Evolutionary conservation across 495 filamentous ascomycete genomes (phyloP).

Genomic region (Chaetomidium leptoderma): DNA sequence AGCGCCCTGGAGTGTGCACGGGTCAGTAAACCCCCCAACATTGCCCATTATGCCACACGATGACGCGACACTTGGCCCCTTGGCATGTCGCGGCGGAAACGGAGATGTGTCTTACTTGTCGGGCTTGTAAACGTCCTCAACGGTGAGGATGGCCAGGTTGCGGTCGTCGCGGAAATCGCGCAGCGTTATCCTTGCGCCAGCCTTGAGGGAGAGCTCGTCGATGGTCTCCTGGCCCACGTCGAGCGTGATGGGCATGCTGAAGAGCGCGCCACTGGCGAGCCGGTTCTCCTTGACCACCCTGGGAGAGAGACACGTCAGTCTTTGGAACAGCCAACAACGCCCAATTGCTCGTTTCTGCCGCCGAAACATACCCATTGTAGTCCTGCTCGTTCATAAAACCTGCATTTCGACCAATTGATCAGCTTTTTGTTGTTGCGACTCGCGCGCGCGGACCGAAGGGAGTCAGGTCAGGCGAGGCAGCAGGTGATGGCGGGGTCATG

Average conservation of each 20-base stretch:
- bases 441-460: background rate
- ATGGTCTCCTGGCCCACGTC: conserved; percentile 74
- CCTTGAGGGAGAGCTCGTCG: conserved; percentile 64
- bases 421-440: conserved; percentile 11
- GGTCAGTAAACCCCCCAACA: conserved; percentile 2
- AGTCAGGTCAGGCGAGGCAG: background rate
- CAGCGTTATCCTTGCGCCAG: conserved; percentile 76
- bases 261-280: conserved; percentile 83
- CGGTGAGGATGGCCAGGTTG: conserved; percentile 89
- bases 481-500: conserved; percentile 30
- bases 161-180: conserved; percentile 95
- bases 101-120: conserved; percentile 70
- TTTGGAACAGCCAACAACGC: conserved; percentile 14
- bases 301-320: background rate
- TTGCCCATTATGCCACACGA: conserved; percentile 22
- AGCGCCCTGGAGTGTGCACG: conserved; percentile 53
- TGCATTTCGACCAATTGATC: conserved; percentile 36
- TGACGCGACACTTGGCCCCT: conserved; percentile 35
- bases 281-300: conserved; percentile 86
- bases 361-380: conserved; percentile 72
- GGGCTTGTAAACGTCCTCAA: conserved; percentile 93
- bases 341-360: background rate
- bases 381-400: conserved; percentile 97
- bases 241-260: conserved; percentile 94
- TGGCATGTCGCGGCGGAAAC: conserved; percentile 20